phyloP scores from a whole-genome alignment of 139 green algal genomes.

The Micromonas pusilla region DNA sequence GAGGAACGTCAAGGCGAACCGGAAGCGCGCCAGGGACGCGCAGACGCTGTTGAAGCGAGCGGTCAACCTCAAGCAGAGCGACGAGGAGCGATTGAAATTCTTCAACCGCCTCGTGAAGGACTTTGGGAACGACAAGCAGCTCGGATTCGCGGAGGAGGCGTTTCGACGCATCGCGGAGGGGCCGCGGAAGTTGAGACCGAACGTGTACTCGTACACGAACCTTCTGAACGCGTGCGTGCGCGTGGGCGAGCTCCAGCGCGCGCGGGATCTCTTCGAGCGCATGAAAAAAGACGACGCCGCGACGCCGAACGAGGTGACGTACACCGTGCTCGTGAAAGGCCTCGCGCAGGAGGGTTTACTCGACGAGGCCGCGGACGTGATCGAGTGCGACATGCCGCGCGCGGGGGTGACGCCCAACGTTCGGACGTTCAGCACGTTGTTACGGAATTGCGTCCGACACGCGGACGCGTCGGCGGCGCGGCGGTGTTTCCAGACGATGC shows the following conservation, averaged over 20 bases:
- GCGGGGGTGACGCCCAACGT: not conserved
- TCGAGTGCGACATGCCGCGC: not conserved
- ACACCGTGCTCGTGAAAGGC: conserved; percentile 9
- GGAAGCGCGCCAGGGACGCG: conserved; percentile 7
- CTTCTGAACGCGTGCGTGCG: conserved; percentile 3
- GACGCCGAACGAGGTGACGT: conserved; percentile 4
- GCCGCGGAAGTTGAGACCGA: not conserved
- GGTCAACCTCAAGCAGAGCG: not conserved
- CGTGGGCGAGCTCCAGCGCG: not conserved
- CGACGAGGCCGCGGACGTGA: not conserved
- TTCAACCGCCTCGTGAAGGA: conserved; percentile 11
- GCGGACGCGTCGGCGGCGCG: not conserved
- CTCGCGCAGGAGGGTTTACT: not conserved
- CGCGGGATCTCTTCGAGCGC: not conserved
- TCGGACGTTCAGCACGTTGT: not conserved
- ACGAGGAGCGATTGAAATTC: too few relatives aligned
- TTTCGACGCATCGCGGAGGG: not conserved
- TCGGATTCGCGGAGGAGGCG: conserved; percentile 10
- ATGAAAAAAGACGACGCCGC: not conserved
- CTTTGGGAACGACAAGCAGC: conserved; percentile 23
- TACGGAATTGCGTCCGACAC: conserved; percentile 16
- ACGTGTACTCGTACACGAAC: conserved; percentile 16
- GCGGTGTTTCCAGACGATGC: not conserved
- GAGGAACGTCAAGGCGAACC: not conserved
- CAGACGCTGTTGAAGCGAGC: conserved; percentile 20